These are phyloP conservation scores for Ensete ventricosum DNA, from an alignment of 176 grass and related monocot species.

Conservation along the genomic window DNA sequence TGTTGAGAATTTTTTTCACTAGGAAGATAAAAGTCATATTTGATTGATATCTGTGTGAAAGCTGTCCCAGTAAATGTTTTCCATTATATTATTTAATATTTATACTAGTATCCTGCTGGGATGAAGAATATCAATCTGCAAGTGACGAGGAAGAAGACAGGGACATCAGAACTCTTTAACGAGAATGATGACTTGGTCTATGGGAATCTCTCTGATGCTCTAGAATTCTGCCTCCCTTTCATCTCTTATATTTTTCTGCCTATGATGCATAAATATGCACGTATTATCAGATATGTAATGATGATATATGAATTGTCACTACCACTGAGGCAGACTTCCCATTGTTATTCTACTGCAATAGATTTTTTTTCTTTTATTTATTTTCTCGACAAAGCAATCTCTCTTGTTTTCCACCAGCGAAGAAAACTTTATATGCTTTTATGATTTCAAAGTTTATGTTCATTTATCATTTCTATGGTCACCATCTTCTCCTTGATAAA, in stretches of 20 bases:
- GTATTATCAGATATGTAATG: not conserved
- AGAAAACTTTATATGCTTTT: no score
- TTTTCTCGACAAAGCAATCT: no score
- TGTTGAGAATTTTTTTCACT: no score
- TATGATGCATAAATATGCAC: not conserved
- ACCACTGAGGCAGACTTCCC: not conserved
- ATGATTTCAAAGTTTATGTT: no score
- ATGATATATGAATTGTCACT: not conserved
- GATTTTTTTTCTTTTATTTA: no score
- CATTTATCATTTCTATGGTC: no score
- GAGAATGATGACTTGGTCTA: not conserved
- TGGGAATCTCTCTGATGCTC: not conserved
- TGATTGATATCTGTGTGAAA: no score
- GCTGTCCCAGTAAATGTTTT: no score
- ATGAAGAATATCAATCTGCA: not conserved
- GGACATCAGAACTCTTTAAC: not conserved
- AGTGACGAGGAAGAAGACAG: slow-evolving; percentile 1
- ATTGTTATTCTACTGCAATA: no score
- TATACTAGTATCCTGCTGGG: not conserved
- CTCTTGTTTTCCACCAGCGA: no score
- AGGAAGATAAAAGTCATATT: no score
- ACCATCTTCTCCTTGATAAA: not conserved
- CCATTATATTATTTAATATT: not conserved
- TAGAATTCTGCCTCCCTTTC: no score
- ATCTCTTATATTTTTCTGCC: not conserved